These are phyloP conservation scores for Adansonia rubrostipa DNA, from an alignment of 441 rosid species.

Conservation along the genomic window DNA sequence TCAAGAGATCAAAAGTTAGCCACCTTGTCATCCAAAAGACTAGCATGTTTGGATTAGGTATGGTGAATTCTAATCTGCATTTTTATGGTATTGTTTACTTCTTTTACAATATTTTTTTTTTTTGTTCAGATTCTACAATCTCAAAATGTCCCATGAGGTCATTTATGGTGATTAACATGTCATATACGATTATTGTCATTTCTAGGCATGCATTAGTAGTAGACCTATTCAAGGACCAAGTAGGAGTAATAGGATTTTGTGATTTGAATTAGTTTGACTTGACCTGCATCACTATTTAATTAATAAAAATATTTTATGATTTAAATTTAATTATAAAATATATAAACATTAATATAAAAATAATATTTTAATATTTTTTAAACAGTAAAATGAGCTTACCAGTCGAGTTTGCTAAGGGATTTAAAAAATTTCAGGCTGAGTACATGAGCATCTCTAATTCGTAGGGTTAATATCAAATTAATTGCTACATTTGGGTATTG, in stretches of 20 bases:
- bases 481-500: background rate
- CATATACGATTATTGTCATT: background rate
- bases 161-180: background rate
- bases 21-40: conserved; percentile 64
- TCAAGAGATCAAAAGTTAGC: conserved; percentile 69
- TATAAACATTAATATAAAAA: too few relatives aligned
- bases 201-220: background rate
- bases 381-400: too few relatives aligned
- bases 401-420: too few relatives aligned
- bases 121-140: background rate
- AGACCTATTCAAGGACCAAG: too few relatives aligned
- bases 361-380: too few relatives aligned
- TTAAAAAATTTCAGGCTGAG: too few relatives aligned
- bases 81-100: conserved; percentile 1
- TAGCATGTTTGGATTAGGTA: conserved; percentile 97
- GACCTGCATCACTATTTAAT: too few relatives aligned
- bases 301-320: too few relatives aligned
- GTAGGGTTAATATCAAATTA: background rate
- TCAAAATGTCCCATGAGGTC: background rate
- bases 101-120: background rate
- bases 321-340: too few relatives aligned
- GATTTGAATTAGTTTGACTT: too few relatives aligned
- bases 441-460: too few relatives aligned
- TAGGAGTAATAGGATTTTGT: too few relatives aligned
- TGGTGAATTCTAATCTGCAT: conserved; percentile 5